Percentiles rank a stretch among this genome's conserved stretches.
phyloP scores from a whole-genome alignment of 1,139 yeast species.

The Candida frijolesensis region DNA sequence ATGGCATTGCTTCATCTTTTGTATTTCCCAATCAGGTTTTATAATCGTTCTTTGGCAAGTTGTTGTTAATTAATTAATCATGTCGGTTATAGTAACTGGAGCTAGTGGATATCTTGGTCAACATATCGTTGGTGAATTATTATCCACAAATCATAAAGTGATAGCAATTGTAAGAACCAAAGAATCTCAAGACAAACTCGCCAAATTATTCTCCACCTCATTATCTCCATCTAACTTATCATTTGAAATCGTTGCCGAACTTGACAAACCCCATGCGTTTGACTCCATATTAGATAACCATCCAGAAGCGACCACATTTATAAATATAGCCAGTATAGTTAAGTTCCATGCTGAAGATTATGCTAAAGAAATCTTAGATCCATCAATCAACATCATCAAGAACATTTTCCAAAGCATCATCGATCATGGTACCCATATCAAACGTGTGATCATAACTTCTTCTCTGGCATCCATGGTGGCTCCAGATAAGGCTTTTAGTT shows the following conservation, averaged over 20 bases:
- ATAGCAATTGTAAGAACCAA: constrained; percentile 61
- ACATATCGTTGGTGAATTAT: constrained; percentile 30
- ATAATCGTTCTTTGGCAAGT: no score
- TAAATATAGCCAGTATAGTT: constrained; percentile 46
- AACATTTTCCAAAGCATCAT: constrained; percentile 27
- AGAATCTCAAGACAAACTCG: constrained; percentile 47
- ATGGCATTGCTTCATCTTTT: no score
- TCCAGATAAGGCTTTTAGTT: constrained; percentile 13
- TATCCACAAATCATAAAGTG: constrained; percentile 48
- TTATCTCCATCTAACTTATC: constrained; percentile 30
- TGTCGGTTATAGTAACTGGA: constrained; percentile 38
- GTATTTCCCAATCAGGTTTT: no score
- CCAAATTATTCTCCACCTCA: constrained; percentile 22
- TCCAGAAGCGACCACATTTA: constrained; percentile 49
- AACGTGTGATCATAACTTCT: constrained; percentile 30
- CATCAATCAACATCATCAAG: constrained; percentile 27
- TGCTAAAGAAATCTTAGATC: constrained; percentile 23
- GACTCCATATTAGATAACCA: constrained; percentile 50
- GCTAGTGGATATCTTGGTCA: constrained; percentile 44
- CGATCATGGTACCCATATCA: constrained; percentile 26
- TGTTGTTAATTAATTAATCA: not conserved
- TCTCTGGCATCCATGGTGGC: constrained; percentile 27
- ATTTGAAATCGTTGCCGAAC: constrained; percentile 57
- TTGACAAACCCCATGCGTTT: constrained; percentile 46
- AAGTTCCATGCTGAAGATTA: constrained; percentile 24